Percentiles rank a stretch among this genome's conserved stretches.
Evolutionary conservation across 2,329 filamentous ascomycete species (phyloP).

Genomic region (Penicillium sp.): DNA sequence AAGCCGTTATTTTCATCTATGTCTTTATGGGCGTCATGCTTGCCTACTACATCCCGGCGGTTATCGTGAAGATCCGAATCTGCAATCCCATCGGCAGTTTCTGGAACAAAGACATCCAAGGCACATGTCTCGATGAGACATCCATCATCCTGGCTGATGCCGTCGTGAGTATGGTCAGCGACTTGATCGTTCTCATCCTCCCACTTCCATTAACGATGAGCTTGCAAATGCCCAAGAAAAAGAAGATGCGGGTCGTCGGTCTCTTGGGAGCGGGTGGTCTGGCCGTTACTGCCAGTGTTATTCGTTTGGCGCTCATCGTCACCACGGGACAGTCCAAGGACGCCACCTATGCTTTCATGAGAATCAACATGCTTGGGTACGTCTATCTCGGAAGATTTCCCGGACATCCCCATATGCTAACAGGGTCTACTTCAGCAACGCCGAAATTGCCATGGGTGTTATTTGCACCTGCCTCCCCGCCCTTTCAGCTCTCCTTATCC

Average conservation of each 20-base stretch:
- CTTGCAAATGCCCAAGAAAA: slow-evolving; percentile 47
- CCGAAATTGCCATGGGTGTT: slow-evolving; percentile 42
- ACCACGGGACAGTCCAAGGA: slow-evolving; percentile 24
- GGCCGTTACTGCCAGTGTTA: slow-evolving; percentile 29
- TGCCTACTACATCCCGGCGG: slow-evolving; percentile 42
- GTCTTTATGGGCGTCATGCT: slow-evolving; percentile 39
- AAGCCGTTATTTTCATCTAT: slow-evolving; percentile 41
- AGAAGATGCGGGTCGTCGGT: slow-evolving; percentile 47
- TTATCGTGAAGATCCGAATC: slow-evolving; percentile 45
- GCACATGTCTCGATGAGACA: slow-evolving; percentile 27
- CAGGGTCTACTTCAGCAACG: slow-evolving; percentile 33
- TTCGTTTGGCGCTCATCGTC: slow-evolving; percentile 28
- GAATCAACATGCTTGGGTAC: slow-evolving; percentile 33
- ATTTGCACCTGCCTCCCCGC: slow-evolving; percentile 43
- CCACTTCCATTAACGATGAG: slow-evolving; percentile 49
- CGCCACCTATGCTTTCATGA: slow-evolving; percentile 27
- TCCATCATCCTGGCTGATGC: slow-evolving; percentile 54
- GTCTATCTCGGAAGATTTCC: slow-evolving; percentile 24
- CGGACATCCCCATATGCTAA: slow-evolving; percentile 30
- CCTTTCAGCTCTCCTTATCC: slow-evolving; percentile 35
- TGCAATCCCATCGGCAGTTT: slow-evolving; percentile 45
- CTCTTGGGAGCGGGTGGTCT: slow-evolving; percentile 51
- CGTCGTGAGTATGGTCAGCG: slow-evolving; percentile 59
- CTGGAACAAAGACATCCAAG: slow-evolving; percentile 32
- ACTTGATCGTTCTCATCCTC: slow-evolving; percentile 53